Conservation (phyloP, 805 yeast genomes). For the Lachancea cidri region DNA sequence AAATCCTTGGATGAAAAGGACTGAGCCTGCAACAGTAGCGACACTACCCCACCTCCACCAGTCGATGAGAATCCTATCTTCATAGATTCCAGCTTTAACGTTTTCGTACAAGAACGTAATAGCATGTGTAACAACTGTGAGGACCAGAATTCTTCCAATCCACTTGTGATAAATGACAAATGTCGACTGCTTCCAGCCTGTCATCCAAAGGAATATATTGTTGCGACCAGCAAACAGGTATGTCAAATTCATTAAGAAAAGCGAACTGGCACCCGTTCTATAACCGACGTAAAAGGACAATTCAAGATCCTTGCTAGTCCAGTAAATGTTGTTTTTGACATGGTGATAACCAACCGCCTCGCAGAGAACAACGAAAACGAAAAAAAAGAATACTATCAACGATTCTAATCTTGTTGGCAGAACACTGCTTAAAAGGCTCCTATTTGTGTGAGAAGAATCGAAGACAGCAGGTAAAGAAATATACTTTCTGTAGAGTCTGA, state of each 20-base stretch:
- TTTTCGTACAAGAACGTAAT: conserved; percentile 51
- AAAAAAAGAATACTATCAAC: conserved; percentile 14
- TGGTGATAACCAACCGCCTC: conserved; percentile 14
- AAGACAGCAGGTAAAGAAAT: conserved; percentile 18
- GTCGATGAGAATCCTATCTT: conserved; percentile 38
- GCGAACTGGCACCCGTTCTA: conserved; percentile 45
- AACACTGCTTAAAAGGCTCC: conserved; percentile 10
- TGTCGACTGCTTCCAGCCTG: conserved; percentile 60
- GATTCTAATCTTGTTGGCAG: conserved; percentile 23
- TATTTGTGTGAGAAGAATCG: conserved; percentile 11
- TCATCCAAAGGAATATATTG: conserved; percentile 53
- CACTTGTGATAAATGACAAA: conserved; percentile 63
- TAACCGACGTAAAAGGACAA: conserved; percentile 39
- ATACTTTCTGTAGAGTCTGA: conserved; percentile 15
- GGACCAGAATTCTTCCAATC: conserved; percentile 48
- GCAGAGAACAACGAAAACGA: conserved; percentile 14
- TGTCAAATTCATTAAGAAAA: conserved; percentile 48
- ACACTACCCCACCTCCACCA: conserved; percentile 38
- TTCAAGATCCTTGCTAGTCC: conserved; percentile 12
- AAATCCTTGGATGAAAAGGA: conserved; percentile 43
- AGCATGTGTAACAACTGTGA: conserved; percentile 49
- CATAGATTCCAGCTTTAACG: too few relatives aligned
- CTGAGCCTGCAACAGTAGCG: conserved; percentile 34
- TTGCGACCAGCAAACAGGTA: conserved; percentile 67
- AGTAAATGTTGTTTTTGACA: conserved; percentile 12